These are phyloP conservation scores for Cyberlindnera mississippiensis DNA, from an alignment of 805 yeast genomes.

Conservation along the genomic window DNA sequence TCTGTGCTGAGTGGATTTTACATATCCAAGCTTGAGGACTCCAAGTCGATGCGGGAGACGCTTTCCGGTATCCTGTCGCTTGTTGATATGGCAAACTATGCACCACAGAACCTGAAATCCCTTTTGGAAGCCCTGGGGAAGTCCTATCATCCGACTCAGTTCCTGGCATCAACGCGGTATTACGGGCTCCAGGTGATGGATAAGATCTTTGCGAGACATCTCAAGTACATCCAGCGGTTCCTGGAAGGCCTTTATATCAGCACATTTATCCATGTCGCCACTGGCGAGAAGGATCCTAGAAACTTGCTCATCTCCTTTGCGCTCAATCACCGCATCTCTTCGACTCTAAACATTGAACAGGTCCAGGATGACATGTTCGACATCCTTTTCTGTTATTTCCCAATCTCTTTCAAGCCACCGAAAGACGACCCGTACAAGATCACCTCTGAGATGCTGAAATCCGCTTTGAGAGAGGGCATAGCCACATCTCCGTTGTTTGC, in stretches of 20 bases:
- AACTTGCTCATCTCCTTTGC: conserved; percentile 72
- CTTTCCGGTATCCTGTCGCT: conserved; percentile 52
- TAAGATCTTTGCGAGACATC: conserved; percentile 31
- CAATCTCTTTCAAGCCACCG: conserved; percentile 92
- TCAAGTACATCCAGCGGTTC: conserved; percentile 17
- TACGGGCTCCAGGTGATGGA: conserved; percentile 50
- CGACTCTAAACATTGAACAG: conserved; percentile 44
- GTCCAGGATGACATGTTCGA: conserved; percentile 73
- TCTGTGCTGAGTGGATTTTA: conserved; percentile 48
- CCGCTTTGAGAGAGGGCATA: conserved; percentile 55
- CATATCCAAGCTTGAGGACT: conserved; percentile 64
- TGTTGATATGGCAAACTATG: conserved; percentile 48
- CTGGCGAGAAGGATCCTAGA: conserved; percentile 93
- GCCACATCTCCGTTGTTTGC: conserved; percentile 61
- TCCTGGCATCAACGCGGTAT: conserved; percentile 60
- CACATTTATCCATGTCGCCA: conserved; percentile 62
- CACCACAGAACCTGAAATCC: conserved; percentile 30
- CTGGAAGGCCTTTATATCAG: conserved; percentile 43
- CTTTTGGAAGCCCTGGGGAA: conserved; percentile 37
- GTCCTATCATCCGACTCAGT: conserved; percentile 51
- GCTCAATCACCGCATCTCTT: conserved; percentile 49
- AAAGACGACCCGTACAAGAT: conserved; percentile 83
- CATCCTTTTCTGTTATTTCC: conserved; percentile 89
- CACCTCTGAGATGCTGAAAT: conserved; percentile 67
- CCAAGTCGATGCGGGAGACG: conserved; percentile 46